phyloP scores from a whole-genome alignment of 2,329 filamentous ascomycete genomes.

The Ophiostoma fasciatum region DNA sequence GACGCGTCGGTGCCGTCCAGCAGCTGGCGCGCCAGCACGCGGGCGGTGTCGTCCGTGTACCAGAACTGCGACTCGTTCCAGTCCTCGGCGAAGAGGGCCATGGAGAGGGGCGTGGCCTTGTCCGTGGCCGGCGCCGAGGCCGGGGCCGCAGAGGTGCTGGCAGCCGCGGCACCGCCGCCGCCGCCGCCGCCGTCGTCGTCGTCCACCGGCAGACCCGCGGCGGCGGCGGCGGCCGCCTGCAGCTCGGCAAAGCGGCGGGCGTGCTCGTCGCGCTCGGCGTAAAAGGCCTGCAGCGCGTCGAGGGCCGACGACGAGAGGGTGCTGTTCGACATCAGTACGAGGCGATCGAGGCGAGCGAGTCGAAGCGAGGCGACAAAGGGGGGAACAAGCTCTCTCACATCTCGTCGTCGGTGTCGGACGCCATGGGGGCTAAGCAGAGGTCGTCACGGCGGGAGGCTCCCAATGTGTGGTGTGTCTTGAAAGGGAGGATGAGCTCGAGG shows the following conservation, averaged over 20 bases:
- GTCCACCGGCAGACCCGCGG: too few relatives aligned
- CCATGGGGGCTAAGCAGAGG: too few relatives aligned
- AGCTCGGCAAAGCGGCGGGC: slow-evolving; percentile 54
- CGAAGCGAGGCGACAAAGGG: background rate
- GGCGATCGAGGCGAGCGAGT: background rate
- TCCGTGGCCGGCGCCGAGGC: background rate
- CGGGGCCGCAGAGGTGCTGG: slow-evolving; percentile 23
- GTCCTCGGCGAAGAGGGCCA: slow-evolving; percentile 63
- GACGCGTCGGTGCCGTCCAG: slow-evolving; percentile 40
- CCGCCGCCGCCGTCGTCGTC: background rate
- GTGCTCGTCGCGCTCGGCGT: slow-evolving; percentile 53
- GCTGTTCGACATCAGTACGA: too few relatives aligned
- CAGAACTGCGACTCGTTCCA: slow-evolving; percentile 80
- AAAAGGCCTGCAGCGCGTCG: slow-evolving; percentile 58
- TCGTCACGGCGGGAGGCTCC: too few relatives aligned
- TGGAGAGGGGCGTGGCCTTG: slow-evolving; percentile 26
- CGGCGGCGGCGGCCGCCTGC: slow-evolving; percentile 43
- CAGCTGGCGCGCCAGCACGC: slow-evolving; percentile 46
- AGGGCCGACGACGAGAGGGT: slow-evolving; percentile 52
- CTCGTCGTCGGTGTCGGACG: slow-evolving; percentile 28
- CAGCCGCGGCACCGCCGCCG: slow-evolving; percentile 33
- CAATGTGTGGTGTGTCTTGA: too few relatives aligned
- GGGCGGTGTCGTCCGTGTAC: slow-evolving; percentile 63
- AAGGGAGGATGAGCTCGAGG: too few relatives aligned
- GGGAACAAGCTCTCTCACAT: slow-evolving; percentile 23